phyloP scores from a whole-genome alignment of 495 filamentous ascomycete species.

The Penicillium coffeae region DNA sequence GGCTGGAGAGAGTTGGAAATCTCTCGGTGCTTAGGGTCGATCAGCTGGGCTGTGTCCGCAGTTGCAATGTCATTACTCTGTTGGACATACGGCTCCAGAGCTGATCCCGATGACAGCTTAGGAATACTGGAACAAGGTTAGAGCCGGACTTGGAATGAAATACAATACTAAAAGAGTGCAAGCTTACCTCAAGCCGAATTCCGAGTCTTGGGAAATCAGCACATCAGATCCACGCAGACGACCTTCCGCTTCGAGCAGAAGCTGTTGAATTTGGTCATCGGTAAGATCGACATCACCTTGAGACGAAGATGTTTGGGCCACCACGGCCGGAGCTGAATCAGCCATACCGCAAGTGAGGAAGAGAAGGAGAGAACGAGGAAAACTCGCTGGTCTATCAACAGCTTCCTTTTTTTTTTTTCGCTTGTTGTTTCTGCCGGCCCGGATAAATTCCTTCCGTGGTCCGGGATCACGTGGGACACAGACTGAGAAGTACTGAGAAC shows the following conservation, averaged over 20 bases:
- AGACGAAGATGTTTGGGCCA: slow-evolving; percentile 6
- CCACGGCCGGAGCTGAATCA: slow-evolving; percentile 7
- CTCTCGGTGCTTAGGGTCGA: slow-evolving; percentile 38
- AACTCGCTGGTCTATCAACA: background rate
- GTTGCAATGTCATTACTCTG: slow-evolving; percentile 40
- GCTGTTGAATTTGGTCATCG: slow-evolving; percentile 57
- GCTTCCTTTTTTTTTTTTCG: slow-evolving; percentile 18
- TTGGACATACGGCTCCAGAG: slow-evolving; percentile 47
- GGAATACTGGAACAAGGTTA: slow-evolving; percentile 29
- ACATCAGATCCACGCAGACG: slow-evolving; percentile 43
- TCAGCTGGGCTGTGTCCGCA: slow-evolving; percentile 44
- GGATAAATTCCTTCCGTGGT: slow-evolving; percentile 19
- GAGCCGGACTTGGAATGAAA: too few species aligned
- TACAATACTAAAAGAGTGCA: background rate
- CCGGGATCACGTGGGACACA: slow-evolving; percentile 13
- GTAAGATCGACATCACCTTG: slow-evolving; percentile 24
- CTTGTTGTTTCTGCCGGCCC: slow-evolving; percentile 18
- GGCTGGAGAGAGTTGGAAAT: slow-evolving; percentile 39
- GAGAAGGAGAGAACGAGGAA: slow-evolving; percentile 6
- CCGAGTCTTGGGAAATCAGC: slow-evolving; percentile 3
- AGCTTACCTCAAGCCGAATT: slow-evolving; percentile 20
- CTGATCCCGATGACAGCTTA: slow-evolving; percentile 36
- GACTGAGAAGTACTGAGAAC: background rate
- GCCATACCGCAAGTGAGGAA: slow-evolving; percentile 20
- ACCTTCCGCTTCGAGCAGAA: slow-evolving; percentile 62